Percentiles rank a stretch among this genome's conserved stretches.
These are phyloP conservation scores for Plenodomus biglobosus DNA, from an alignment of 2,329 filamentous ascomycete genomes.

Conservation along the genomic window DNA sequence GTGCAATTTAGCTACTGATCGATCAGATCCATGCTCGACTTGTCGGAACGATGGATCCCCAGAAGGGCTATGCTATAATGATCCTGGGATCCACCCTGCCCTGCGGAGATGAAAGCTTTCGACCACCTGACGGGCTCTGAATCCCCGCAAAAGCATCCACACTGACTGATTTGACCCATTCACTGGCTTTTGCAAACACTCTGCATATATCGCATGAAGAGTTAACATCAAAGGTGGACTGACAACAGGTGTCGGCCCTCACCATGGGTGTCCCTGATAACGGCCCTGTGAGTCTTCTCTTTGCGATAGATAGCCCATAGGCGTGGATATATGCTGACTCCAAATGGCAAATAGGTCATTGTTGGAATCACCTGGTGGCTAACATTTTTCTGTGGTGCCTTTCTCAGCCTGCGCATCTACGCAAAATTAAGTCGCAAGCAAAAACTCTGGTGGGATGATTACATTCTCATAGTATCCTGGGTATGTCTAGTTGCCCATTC, in stretches of 20 bases:
- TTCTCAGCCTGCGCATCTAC: slow-evolving; percentile 29
- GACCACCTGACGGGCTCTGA: neutral
- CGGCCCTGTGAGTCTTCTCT: neutral
- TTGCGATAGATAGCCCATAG: neutral
- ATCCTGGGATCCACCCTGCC: neutral
- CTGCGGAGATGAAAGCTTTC: neutral
- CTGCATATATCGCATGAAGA: neutral
- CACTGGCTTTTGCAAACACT: neutral
- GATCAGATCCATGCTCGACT: neutral
- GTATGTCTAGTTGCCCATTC: slow-evolving; percentile 11
- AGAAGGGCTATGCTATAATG: neutral
- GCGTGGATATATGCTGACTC: too few species aligned
- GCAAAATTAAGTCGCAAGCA: slow-evolving; percentile 29
- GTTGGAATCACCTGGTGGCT: slow-evolving; percentile 31
- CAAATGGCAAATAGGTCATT: slow-evolving; percentile 27
- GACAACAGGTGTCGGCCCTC: neutral
- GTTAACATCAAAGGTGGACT: neutral
- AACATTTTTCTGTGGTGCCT: slow-evolving; percentile 20
- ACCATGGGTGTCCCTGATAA: slow-evolving; percentile 8
- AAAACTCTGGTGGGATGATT: slow-evolving; percentile 34
- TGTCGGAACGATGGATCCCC: neutral
- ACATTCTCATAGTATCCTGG: slow-evolving; percentile 31
- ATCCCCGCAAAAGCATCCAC: neutral
- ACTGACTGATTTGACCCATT: neutral
- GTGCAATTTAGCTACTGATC: neutral